These are phyloP conservation scores for Zygotorulaspora sp. DNA, from an alignment of 805 yeast species.

Conservation along the genomic window DNA sequence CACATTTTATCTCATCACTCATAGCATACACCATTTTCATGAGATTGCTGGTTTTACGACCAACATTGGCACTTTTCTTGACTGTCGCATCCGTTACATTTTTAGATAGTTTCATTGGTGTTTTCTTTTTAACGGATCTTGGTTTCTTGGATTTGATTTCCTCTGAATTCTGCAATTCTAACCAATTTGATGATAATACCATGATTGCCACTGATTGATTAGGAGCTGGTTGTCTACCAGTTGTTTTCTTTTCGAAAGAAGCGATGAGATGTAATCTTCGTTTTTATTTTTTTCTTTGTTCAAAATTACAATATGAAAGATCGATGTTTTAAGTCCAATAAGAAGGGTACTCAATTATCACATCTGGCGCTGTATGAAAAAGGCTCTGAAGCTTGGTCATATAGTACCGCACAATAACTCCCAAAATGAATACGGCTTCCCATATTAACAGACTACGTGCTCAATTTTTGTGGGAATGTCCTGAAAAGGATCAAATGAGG, in stretches of 20 bases:
- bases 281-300: not conserved
- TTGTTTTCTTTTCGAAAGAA: not conserved
- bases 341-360: no score
- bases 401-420: no score
- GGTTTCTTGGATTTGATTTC: conserved; percentile 14
- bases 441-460: conserved; percentile 31
- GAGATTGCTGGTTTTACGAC: conserved; percentile 18
- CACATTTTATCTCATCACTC: conserved; percentile 28
- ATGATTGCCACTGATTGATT: conserved; percentile 15
- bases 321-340: no score
- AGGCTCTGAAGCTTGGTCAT: no score
- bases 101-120: conserved; percentile 1
- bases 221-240: conserved; percentile 3
- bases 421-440: conserved; percentile 30
- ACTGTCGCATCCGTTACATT: no score
- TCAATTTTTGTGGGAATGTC: conserved; percentile 27
- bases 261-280: conserved; percentile 5
- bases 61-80: not conserved
- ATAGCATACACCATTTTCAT: conserved; percentile 33
- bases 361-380: no score
- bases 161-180: conserved; percentile 23
- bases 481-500: conserved; percentile 31
- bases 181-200: conserved; percentile 39
- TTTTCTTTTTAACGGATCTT: not conserved
- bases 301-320: no score